A percentile compares a stretch with the other conserved stretches of the same genome.
phyloP scores from a whole-genome alignment of 2,329 filamentous ascomycete genomes.

The Colletotrichum cordylinicola region DNA sequence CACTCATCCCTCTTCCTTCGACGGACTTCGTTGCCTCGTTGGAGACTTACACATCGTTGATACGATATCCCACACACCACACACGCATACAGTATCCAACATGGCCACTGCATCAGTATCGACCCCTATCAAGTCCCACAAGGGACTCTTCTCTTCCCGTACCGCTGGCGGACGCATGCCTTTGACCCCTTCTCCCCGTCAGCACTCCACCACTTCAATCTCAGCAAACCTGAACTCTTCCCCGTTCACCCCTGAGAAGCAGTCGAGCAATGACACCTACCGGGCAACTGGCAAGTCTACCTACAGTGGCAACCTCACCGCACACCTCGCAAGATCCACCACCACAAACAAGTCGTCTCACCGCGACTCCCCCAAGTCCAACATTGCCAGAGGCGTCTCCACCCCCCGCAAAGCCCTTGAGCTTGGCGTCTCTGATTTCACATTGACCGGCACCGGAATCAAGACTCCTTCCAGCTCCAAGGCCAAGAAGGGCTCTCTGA shows the following conservation, averaged over 20 bases:
- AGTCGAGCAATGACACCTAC: conserved; percentile 51
- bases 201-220: conserved; percentile 55
- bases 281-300: conserved; percentile 71
- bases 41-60: conserved; percentile 43
- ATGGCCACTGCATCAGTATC: conserved; percentile 87
- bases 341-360: conserved; percentile 66
- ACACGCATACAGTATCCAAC: conserved; percentile 39
- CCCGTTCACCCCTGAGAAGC: conserved; percentile 78
- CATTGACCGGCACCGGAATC: conserved; percentile 81
- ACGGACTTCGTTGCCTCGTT: conserved; percentile 55
- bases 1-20: conserved; percentile 35
- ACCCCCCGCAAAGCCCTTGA: conserved; percentile 86
- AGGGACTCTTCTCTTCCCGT: conserved; percentile 88
- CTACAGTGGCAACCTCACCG: conserved; percentile 79
- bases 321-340: conserved; percentile 75
- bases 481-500: conserved; percentile 58
- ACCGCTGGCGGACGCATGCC: conserved; percentile 95
- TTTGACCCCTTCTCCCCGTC: conserved; percentile 87
- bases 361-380: conserved; percentile 93
- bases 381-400: conserved; percentile 78
- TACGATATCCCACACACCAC: conserved; percentile 29
- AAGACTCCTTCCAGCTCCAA: conserved; percentile 66
- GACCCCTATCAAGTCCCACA: conserved; percentile 94
- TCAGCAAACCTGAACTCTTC: conserved; percentile 66
- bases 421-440: conserved; percentile 91